Evolutionary conservation across 805 yeast genomes (phyloP), one percentile per base, ranked within the genome.

Genomic region (Wickerhamomyces canadensis): DNA sequence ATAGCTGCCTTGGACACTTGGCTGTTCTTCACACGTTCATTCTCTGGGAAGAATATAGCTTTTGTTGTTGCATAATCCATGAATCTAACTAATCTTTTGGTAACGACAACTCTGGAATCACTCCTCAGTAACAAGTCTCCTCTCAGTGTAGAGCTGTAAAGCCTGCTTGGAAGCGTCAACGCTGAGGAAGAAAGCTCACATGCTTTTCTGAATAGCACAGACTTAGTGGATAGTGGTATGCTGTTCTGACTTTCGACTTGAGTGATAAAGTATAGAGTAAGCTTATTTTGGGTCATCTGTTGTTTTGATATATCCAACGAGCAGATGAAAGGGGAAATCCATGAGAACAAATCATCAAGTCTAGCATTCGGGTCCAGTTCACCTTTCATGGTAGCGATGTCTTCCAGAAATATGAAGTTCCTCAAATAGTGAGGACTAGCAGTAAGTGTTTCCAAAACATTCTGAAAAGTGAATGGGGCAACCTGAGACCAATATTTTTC

Each of bases 361-460:
- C 63, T 53, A 4, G 66, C 62, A 3, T 34, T 51, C 2, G 60
- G 55, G 13, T 60, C 56, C 4, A 47, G 31, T 9, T 58, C 64
- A 24, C 58, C 57, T 11, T 53, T 43, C 2, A 61, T 54, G 3
- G 54, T 40, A 2, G 51, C 37, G 13, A 47, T 48, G 18, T 52
- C 49, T 35, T 58, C 58, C 13, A 55, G 43, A 31, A 42, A 33
- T 47, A 49, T 36, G 31, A 80, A 51, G 35, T 56, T 61, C 14
- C 58, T 59, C 1, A 62, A 49, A 46, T 67, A 77, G 33, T 64
- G 58, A 1, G 80, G 77, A 47, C 73, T 78, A 15, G 72, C 71
- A 33, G 81, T 67, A 1, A 82, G 64, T 14, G 77, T 68, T 44
- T 81, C 88, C 35, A 83, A 55, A 31, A 80, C 62, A 41, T 76